These are phyloP conservation scores for Trypanosoma rangeli DNA, from an alignment of 208 protist species.

Conservation along the genomic window DNA sequence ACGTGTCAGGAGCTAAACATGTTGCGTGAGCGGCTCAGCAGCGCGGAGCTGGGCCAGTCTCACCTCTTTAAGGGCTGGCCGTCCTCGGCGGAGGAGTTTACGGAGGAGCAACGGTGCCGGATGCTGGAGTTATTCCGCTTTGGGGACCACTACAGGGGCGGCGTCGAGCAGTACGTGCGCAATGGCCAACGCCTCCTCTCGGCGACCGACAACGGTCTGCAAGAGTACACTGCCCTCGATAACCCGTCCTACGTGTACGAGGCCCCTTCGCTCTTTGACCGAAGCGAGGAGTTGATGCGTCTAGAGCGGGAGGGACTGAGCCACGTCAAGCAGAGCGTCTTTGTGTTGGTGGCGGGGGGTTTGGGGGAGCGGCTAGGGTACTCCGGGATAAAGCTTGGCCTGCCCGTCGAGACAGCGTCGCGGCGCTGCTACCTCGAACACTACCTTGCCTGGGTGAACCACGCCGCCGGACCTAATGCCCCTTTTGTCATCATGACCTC, in stretches of 20 bases:
- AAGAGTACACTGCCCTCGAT: conserved; percentile 46
- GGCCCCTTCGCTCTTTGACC: conserved; percentile 48
- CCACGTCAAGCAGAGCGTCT: conserved; percentile 57
- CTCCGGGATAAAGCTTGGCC: conserved; percentile 84
- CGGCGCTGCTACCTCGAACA: conserved; percentile 77
- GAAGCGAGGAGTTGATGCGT: conserved; percentile 33
- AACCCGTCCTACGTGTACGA: conserved; percentile 68
- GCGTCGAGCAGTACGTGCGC: conserved; percentile 77
- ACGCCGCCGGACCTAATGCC: conserved; percentile 35
- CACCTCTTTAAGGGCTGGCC: conserved; percentile 78
- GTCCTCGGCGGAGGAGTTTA: conserved; percentile 34
- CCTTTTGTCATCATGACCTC: conserved; percentile 96
- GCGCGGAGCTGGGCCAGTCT: conserved; percentile 42
- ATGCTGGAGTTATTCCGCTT: conserved; percentile 66
- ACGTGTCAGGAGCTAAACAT: conserved; percentile 42
- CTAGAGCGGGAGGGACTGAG: conserved; percentile 47
- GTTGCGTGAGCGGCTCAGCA: conserved; percentile 51
- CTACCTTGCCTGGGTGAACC: conserved; percentile 62
- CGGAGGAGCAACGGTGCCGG: conserved; percentile 36
- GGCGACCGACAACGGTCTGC: conserved; percentile 19
- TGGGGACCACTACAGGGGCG: conserved; percentile 58
- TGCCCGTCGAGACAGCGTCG: conserved; percentile 89
- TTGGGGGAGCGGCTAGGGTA: conserved; percentile 93
- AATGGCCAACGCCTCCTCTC: conserved; percentile 76
- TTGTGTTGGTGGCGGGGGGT: conserved; percentile 92